These are phyloP conservation scores for Russula virescens DNA, from an alignment of 768 basidiomycete genomes.

Conservation along the genomic window DNA sequence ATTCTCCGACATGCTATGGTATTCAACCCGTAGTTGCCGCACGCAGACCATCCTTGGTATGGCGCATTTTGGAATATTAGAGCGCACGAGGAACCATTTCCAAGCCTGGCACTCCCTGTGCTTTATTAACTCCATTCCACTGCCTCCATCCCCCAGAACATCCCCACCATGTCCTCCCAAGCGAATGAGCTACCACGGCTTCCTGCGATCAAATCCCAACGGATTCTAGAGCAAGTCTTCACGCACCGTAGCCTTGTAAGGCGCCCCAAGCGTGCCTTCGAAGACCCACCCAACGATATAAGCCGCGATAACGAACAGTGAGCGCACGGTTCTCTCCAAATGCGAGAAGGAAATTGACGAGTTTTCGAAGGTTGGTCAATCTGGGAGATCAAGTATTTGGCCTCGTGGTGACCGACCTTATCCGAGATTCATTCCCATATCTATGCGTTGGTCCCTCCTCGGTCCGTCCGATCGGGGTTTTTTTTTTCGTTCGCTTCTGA, in stretches of 20 bases:
- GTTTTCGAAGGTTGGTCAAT: slow-evolving; percentile 4
- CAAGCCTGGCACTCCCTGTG: slow-evolving; percentile 2
- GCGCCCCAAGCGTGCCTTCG: slow-evolving; percentile 12
- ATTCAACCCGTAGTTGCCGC: slow-evolving; percentile 1
- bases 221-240: slow-evolving; percentile 6
- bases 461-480: background rate
- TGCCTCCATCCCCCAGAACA: slow-evolving; percentile 4
- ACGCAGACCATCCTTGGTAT: slow-evolving; percentile 10
- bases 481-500: background rate
- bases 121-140: background rate
- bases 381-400: slow-evolving; percentile 16
- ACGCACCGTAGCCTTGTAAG: slow-evolving; percentile 12
- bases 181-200: background rate
- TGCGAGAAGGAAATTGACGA: background rate
- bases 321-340: background rate
- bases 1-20: background rate
- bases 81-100: background rate
- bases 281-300: slow-evolving; percentile 5
- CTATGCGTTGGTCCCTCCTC: slow-evolving; percentile 17
- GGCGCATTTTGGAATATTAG: background rate
- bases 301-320: slow-evolving; percentile 17
- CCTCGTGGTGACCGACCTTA: slow-evolving; percentile 14
- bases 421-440: slow-evolving; percentile 7
- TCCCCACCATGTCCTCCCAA: background rate
- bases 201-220: slow-evolving; percentile 1